These are phyloP conservation scores for Calonectria hawksworthii DNA, from an alignment of 2,329 filamentous ascomycete species.

Conservation along the genomic window DNA sequence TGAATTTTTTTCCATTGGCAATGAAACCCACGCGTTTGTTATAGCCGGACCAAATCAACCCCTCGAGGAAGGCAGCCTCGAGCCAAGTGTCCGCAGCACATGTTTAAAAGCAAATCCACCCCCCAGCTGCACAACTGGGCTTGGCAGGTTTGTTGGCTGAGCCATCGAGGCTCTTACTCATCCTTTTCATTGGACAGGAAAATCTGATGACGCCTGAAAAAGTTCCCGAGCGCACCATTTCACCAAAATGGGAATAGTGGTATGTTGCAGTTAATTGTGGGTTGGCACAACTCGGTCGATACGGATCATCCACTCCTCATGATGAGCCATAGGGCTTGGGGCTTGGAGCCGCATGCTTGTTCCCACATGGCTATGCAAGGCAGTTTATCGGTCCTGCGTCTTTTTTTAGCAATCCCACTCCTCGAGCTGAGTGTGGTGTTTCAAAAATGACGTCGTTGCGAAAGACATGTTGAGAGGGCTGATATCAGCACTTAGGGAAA, in stretches of 20 bases:
- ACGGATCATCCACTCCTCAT: background rate
- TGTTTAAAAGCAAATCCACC: background rate
- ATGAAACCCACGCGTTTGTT: background rate
- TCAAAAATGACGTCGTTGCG: background rate
- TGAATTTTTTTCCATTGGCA: background rate
- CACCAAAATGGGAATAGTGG: slow-evolving; percentile 8
- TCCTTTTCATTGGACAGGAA: background rate
- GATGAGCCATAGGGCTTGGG: background rate
- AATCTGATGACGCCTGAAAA: background rate
- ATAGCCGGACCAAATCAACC: background rate
- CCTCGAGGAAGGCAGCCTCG: background rate
- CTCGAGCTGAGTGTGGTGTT: background rate
- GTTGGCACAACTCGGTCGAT: background rate
- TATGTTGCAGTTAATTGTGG: background rate
- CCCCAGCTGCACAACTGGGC: background rate
- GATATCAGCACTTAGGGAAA: background rate
- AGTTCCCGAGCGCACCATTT: slow-evolving; percentile 4
- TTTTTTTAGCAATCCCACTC: background rate
- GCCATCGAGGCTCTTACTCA: background rate
- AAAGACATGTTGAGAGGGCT: background rate
- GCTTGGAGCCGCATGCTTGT: background rate
- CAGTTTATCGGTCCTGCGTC: background rate
- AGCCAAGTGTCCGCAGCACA: background rate
- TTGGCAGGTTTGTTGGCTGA: slow-evolving; percentile 1
- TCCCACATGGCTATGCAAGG: background rate